These are phyloP conservation scores for Bruguiera parviflora DNA, from an alignment of 345 rosid species.

Conservation along the genomic window DNA sequence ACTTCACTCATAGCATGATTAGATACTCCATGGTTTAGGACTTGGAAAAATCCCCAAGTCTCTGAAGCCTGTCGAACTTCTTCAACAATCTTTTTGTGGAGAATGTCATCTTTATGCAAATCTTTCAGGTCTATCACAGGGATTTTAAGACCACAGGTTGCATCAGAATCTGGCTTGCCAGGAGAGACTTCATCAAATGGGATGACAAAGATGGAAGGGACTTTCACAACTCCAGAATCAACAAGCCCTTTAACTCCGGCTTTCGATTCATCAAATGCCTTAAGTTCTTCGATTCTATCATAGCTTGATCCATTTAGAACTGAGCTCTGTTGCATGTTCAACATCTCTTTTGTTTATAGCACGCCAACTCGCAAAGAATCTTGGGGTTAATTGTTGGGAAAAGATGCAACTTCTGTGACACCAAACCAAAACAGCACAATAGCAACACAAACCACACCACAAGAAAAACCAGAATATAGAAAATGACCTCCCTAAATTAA, in stretches of 20 bases:
- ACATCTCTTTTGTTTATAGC: background rate
- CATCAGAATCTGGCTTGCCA: background rate
- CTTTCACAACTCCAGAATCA: background rate
- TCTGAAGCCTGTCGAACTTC: slow-evolving; percentile 1
- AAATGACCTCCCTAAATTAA: no score
- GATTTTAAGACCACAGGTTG: background rate
- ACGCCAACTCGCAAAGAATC: no score
- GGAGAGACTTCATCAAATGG: background rate
- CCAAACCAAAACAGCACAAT: no score
- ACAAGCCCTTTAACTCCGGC: slow-evolving; percentile 6
- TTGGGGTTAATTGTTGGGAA: no score
- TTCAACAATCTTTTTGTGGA: background rate
- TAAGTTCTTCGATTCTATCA: background rate
- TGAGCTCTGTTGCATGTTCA: background rate
- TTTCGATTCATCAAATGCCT: slow-evolving; percentile 10
- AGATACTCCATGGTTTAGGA: slow-evolving; percentile 25
- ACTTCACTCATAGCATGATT: slow-evolving; percentile 2
- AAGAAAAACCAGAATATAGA: no score
- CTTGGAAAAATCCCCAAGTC: slow-evolving; percentile 16
- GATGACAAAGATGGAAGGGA: slow-evolving; percentile 7
- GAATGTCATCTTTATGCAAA: background rate
- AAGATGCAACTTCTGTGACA: no score
- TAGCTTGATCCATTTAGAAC: background rate
- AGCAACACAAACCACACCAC: no score
- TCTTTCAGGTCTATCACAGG: slow-evolving; percentile 2